Evolutionary conservation across 805 yeast genomes (phyloP).

Genomic region (Wickerhamomyces canadensis): DNA sequence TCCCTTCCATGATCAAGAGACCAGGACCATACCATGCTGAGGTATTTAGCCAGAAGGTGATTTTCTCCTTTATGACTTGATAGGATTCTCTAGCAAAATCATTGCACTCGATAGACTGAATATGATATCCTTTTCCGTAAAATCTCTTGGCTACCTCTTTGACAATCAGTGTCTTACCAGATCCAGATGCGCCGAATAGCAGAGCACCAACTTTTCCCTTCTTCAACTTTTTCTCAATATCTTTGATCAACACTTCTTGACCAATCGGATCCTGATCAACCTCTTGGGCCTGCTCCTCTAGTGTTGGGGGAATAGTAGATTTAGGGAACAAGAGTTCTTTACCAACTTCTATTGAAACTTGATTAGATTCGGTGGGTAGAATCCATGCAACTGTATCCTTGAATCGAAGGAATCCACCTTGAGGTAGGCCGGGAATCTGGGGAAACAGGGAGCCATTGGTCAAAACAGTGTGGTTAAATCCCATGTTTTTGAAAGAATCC

Average conservation of each 20-base stretch:
- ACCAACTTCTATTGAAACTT: constrained; percentile 41
- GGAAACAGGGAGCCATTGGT: constrained; percentile 54
- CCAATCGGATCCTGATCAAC: constrained; percentile 43
- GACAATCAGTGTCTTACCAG: constrained; percentile 68
- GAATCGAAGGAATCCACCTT: constrained; percentile 56
- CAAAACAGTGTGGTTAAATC: constrained; percentile 29
- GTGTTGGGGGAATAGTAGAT: constrained; percentile 14
- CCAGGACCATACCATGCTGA: constrained; percentile 79
- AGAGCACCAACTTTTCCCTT: constrained; percentile 51
- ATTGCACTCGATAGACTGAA: constrained; percentile 50
- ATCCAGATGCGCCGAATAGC: constrained; percentile 70
- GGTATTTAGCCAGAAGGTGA: constrained; percentile 39
- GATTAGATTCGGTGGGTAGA: constrained; percentile 29
- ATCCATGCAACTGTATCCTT: constrained; percentile 38
- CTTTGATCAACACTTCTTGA: constrained; percentile 38
- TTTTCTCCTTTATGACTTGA: constrained; percentile 38
- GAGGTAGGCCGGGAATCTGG: constrained; percentile 40
- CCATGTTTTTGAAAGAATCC: constrained; percentile 13
- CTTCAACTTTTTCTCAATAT: constrained; percentile 34
- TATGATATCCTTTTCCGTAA: constrained; percentile 34
- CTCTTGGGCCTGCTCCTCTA: background rate
- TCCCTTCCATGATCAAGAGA: constrained; percentile 67
- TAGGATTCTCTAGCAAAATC: constrained; percentile 49
- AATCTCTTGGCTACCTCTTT: constrained; percentile 36
- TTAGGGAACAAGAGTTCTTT: constrained; percentile 31